These are phyloP conservation scores for Dactylellina sp. DNA, from an alignment of 2,329 filamentous ascomycete species.

Conservation along the genomic window DNA sequence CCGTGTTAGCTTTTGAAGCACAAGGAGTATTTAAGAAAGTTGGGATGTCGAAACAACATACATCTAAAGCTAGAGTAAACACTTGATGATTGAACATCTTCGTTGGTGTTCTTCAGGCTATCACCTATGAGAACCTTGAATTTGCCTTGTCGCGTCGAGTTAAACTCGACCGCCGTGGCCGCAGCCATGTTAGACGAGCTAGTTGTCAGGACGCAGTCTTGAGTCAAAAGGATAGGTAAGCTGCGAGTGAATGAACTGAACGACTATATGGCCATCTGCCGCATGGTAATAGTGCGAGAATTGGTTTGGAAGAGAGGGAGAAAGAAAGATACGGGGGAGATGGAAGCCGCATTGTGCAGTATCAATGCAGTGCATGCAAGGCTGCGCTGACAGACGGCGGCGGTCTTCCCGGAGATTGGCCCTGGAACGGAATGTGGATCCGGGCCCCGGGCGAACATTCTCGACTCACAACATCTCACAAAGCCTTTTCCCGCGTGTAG, in stretches of 20 bases:
- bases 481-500: not conserved
- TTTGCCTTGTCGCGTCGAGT: conserved; percentile 55
- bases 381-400: conserved; percentile 17
- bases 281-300: not conserved
- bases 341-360: conserved; percentile 2
- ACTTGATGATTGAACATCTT: conserved; percentile 31
- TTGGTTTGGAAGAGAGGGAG: not conserved
- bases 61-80: conserved; percentile 52
- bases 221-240: not conserved
- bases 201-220: not conserved
- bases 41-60: not conserved
- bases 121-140: conserved; percentile 56
- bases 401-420: not conserved
- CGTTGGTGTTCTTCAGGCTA: conserved; percentile 35
- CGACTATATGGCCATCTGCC: not conserved
- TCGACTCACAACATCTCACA: conserved; percentile 22
- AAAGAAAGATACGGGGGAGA: conserved; percentile 11
- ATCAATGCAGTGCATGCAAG: conserved; percentile 10
- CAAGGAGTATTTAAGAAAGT: too few relatives aligned
- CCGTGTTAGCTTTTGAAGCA: conserved; percentile 14
- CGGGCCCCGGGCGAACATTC: not conserved
- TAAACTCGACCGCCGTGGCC: conserved; percentile 49
- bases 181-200: conserved; percentile 24
- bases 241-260: not conserved
- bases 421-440: not conserved